A percentile compares a stretch with the other conserved stretches of the same genome.
These are phyloP conservation scores for Microbotryomycetes sp. DNA, from an alignment of 1,284 basidiomycete species.

Conservation along the genomic window DNA sequence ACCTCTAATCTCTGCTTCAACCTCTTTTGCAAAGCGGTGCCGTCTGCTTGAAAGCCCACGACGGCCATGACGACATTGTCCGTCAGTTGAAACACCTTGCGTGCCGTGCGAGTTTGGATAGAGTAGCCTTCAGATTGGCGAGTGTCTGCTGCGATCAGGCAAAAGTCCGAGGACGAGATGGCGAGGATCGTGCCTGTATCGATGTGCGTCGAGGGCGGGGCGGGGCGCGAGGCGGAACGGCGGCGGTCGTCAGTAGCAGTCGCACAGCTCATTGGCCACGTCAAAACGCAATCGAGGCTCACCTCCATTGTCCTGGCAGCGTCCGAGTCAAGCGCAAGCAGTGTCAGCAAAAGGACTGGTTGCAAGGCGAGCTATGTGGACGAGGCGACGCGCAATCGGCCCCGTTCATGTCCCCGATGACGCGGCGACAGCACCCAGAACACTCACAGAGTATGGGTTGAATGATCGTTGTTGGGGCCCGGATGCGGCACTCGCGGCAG, in stretches of 20 bases:
- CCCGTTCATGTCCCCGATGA: no score
- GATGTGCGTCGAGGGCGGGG: not conserved
- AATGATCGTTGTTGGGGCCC: not conserved
- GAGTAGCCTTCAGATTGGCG: slow-evolving; percentile 87
- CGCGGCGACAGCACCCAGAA: no score
- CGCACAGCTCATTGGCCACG: not conserved
- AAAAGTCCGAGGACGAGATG: slow-evolving; percentile 83
- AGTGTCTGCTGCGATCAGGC: slow-evolving; percentile 88
- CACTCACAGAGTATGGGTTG: not conserved
- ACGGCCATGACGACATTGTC: slow-evolving; percentile 85
- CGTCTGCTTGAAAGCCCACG: slow-evolving; percentile 91
- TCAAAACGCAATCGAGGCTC: not conserved
- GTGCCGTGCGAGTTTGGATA: slow-evolving; percentile 93
- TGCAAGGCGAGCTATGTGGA: no score
- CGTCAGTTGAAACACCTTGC: slow-evolving; percentile 81
- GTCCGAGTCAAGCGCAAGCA: no score
- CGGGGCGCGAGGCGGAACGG: not conserved
- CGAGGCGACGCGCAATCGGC: not conserved
- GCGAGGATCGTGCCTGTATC: slow-evolving; percentile 88
- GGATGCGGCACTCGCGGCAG: not conserved
- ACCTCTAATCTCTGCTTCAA: slow-evolving; percentile 89
- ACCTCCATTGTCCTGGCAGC: not conserved
- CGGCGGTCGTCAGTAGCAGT: not conserved
- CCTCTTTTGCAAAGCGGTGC: slow-evolving; percentile 90
- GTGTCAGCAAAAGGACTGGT: no score